Evolutionary conservation across 2,329 filamentous ascomycete genomes (phyloP).

Genomic region (Sporothrix variecibatus): DNA sequence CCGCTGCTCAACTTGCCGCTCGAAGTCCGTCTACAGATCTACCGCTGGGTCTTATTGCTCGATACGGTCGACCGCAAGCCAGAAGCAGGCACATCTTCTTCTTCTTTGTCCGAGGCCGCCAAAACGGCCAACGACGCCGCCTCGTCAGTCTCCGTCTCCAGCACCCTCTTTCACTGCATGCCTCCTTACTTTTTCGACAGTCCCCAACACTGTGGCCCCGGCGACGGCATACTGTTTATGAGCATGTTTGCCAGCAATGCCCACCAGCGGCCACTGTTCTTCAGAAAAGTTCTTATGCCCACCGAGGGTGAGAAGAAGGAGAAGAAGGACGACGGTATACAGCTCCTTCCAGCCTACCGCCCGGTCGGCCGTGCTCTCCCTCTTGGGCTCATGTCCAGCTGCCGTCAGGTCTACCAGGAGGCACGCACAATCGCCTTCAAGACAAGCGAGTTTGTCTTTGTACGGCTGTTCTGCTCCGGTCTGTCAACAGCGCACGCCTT

Average conservation of each 20-base stretch:
- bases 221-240: constrained; percentile 5
- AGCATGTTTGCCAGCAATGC: constrained; percentile 4
- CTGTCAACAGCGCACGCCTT: constrained; percentile 46
- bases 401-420: constrained; percentile 48
- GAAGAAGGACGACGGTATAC: background rate
- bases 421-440: constrained; percentile 44
- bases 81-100: background rate
- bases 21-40: constrained; percentile 52
- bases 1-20: constrained; percentile 44
- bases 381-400: constrained; percentile 42
- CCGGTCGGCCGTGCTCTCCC: constrained; percentile 45
- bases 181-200: constrained; percentile 4
- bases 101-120: background rate
- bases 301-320: background rate
- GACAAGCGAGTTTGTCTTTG: constrained; percentile 50
- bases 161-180: background rate
- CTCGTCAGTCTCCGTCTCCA: background rate
- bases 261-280: background rate
- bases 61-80: constrained; percentile 33
- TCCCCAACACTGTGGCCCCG: constrained; percentile 2
- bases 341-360: constrained; percentile 39
- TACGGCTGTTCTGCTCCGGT: constrained; percentile 50
- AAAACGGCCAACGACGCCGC: background rate
- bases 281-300: background rate
- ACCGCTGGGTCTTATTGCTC: constrained; percentile 43